Conservation (phyloP, 2,329 filamentous ascomycete species). For the Neophaeococcomyces aloes region DNA sequence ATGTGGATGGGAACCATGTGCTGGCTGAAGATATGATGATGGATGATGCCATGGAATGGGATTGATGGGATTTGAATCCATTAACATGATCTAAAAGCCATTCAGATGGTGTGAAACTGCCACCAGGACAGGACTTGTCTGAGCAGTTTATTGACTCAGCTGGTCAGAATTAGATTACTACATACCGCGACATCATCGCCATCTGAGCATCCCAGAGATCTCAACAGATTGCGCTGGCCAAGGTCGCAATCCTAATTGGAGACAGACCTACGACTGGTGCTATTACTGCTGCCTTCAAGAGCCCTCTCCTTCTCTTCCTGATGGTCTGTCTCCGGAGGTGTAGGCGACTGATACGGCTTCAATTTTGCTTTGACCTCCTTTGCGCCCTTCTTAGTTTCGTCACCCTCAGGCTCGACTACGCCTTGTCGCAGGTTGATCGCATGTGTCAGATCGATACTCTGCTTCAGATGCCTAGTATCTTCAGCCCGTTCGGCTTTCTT, state of each 20-base stretch:
- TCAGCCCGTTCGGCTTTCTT: conserved; percentile 15
- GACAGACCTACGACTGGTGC: too few species aligned
- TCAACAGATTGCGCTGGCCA: too few species aligned
- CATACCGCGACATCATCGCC: too few species aligned
- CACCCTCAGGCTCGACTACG: not conserved
- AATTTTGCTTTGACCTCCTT: conserved; percentile 6
- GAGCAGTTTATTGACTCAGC: too few species aligned
- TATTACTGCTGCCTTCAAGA: too few species aligned
- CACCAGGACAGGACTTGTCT: too few species aligned
- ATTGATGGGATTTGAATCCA: conserved; percentile 1
- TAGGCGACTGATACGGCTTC: not conserved
- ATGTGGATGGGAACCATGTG: conserved; percentile 2
- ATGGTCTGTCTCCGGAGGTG: not conserved
- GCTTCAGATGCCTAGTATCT: conserved; percentile 1
- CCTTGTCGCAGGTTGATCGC: conserved; percentile 2
- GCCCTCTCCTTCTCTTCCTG: not conserved
- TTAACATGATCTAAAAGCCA: too few species aligned
- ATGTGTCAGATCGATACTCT: conserved; percentile 1
- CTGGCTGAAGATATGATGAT: not conserved
- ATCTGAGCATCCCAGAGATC: too few species aligned
- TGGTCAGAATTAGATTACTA: too few species aligned
- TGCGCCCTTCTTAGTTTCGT: not conserved
- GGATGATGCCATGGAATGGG: conserved; percentile 7
- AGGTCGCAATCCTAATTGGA: too few species aligned
- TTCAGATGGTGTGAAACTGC: too few species aligned